These are phyloP conservation scores for Komagataea norvegica DNA, from an alignment of 1,139 yeast genomes.

Conservation along the genomic window DNA sequence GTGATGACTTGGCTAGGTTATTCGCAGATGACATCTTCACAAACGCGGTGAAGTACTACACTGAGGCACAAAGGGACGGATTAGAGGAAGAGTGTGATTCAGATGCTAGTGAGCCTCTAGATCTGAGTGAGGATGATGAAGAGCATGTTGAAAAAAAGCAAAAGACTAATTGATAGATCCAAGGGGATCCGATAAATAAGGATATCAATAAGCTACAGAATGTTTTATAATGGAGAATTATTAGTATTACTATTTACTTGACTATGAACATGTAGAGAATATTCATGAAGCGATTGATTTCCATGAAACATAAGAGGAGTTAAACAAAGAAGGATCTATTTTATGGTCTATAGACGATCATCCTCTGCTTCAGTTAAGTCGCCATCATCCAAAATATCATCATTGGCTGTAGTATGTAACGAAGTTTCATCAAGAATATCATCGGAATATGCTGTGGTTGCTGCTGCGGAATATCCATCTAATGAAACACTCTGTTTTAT, in stretches of 20 bases:
- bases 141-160: conserved; percentile 19
- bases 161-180: conserved; percentile 11
- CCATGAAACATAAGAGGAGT: too few species aligned
- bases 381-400: conserved; percentile 24
- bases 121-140: conserved; percentile 41
- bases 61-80: conserved; percentile 54
- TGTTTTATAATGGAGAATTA: background rate
- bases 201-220: background rate
- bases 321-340: background rate
- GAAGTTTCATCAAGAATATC: conserved; percentile 12
- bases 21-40: conserved; percentile 66
- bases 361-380: conserved; percentile 27
- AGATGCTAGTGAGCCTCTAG: conserved; percentile 43
- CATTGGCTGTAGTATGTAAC: conserved; percentile 12
- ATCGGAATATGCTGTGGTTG: conserved; percentile 11
- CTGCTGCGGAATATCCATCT: conserved; percentile 10
- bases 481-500: conserved; percentile 12
- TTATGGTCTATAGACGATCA: conserved; percentile 17
- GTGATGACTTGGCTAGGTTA: conserved; percentile 63
- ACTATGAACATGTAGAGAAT: conserved; percentile 5
- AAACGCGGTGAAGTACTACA: conserved; percentile 66
- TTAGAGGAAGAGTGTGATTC: conserved; percentile 50
- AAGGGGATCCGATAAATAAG: background rate
- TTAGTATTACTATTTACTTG: background rate
- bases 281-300: background rate